phyloP scores from a whole-genome alignment of 352 stramenopile genomes.

The Elongisporangium prolatum region DNA sequence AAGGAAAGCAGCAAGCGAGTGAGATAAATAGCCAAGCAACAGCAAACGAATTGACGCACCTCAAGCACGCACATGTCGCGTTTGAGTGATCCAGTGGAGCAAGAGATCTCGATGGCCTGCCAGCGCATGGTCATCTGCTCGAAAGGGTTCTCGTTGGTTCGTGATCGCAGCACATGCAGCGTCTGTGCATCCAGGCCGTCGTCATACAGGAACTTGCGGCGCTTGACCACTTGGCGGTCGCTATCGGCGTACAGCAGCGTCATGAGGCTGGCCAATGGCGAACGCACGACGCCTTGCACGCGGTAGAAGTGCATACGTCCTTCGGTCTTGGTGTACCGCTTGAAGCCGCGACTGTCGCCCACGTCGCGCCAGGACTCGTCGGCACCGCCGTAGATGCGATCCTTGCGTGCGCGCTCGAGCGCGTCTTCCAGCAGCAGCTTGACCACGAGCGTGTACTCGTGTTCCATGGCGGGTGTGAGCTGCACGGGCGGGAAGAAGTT shows the following conservation, averaged over 20 bases:
- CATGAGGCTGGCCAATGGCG: constrained; percentile 58
- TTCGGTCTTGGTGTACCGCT: constrained; percentile 50
- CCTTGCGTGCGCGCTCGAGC: constrained; percentile 26
- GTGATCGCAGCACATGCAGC: constrained; percentile 43
- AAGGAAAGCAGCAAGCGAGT: background rate
- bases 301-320: constrained; percentile 42
- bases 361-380: constrained; percentile 61
- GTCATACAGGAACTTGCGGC: constrained; percentile 48
- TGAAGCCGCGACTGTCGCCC: constrained; percentile 39
- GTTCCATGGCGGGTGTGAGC: constrained; percentile 24
- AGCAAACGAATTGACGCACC: background rate
- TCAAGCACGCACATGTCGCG: constrained; percentile 73
- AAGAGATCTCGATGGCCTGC: constrained; percentile 59
- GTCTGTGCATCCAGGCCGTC: constrained; percentile 62
- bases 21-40: background rate
- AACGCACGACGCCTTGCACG: constrained; percentile 47
- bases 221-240: constrained; percentile 28
- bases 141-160: constrained; percentile 34
- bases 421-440: constrained; percentile 41
- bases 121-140: constrained; percentile 70
- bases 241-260: constrained; percentile 53
- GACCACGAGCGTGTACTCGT: constrained; percentile 35
- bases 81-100: constrained; percentile 34
- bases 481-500: constrained; percentile 39
- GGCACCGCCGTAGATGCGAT: constrained; percentile 32